Conservation (phyloP, 805 yeast genomes). For the Starmerella sp. region DNA sequence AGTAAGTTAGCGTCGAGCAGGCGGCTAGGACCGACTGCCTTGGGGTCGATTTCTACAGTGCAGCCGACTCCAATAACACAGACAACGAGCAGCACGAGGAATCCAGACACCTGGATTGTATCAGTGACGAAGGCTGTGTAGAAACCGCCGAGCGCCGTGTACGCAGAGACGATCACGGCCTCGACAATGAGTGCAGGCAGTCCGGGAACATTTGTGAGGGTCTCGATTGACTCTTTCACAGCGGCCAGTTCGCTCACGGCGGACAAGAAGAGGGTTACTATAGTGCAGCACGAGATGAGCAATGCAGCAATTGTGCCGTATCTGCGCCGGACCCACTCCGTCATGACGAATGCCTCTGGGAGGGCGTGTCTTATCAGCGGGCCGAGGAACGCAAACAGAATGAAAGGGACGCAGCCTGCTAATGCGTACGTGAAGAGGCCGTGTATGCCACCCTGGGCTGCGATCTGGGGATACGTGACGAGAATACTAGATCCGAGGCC, state of each 20-base stretch:
- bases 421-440: conserved; percentile 74
- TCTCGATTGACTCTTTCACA: conserved; percentile 59
- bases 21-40: conserved; percentile 53
- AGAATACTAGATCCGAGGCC: conserved; percentile 85
- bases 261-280: conserved; percentile 72
- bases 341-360: conserved; percentile 82
- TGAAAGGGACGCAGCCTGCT: conserved; percentile 75
- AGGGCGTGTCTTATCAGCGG: conserved; percentile 67
- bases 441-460: conserved; percentile 74
- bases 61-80: conserved; percentile 68
- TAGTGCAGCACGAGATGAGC: conserved; percentile 70
- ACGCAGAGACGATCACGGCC: conserved; percentile 75
- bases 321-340: conserved; percentile 87
- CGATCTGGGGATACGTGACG: conserved; percentile 77
- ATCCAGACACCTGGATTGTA: conserved; percentile 68
- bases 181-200: conserved; percentile 74
- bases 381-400: conserved; percentile 68
- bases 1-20: conserved; percentile 54
- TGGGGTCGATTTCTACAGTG: conserved; percentile 37
- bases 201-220: conserved; percentile 68
- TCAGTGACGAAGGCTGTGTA: conserved; percentile 80
- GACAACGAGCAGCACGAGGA: conserved; percentile 52
- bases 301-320: conserved; percentile 66
- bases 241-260: conserved; percentile 83
- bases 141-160: conserved; percentile 84